Percentiles rank a stretch among this genome's conserved stretches.
These are phyloP conservation scores for Talaromyces stipitatus DNA, from an alignment of 495 filamentous ascomycete genomes.

Conservation along the genomic window DNA sequence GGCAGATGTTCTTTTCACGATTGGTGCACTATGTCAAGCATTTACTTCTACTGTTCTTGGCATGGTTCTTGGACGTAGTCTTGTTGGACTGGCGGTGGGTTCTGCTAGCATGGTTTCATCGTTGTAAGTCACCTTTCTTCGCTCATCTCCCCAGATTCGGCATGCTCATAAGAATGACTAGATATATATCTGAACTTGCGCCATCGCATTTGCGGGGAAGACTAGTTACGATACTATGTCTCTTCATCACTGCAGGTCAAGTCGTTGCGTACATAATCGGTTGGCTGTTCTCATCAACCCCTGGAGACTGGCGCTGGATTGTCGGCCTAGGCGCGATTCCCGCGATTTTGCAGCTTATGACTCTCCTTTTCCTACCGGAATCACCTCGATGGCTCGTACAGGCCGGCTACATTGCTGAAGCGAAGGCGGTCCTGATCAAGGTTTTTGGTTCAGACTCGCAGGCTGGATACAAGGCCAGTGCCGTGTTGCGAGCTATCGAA, in stretches of 20 bases:
- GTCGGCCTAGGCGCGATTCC: slow-evolving; percentile 79
- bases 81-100: slow-evolving; percentile 79
- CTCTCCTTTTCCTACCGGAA: slow-evolving; percentile 69
- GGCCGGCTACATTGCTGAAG: slow-evolving; percentile 49
- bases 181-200: slow-evolving; percentile 78
- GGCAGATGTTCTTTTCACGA: slow-evolving; percentile 69
- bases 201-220: slow-evolving; percentile 67
- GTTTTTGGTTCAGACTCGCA: slow-evolving; percentile 51
- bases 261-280: slow-evolving; percentile 77
- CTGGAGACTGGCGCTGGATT: slow-evolving; percentile 80
- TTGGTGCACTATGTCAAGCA: slow-evolving; percentile 69
- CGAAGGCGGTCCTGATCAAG: slow-evolving; percentile 52
- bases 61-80: slow-evolving; percentile 72
- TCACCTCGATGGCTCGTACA: slow-evolving; percentile 82
- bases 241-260: slow-evolving; percentile 83
- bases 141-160: background rate
- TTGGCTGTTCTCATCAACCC: slow-evolving; percentile 53
- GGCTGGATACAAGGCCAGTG: slow-evolving; percentile 39
- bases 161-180: slow-evolving; percentile 7
- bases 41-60: slow-evolving; percentile 48
- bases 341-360: slow-evolving; percentile 57
- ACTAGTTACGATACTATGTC: slow-evolving; percentile 65
- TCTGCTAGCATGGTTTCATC: slow-evolving; percentile 77
- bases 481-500: slow-evolving; percentile 56
- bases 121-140: slow-evolving; percentile 38